Evolutionary conservation across 23 red algal genomes (phyloP).

Genomic region (Cyanidium caldarium): DNA sequence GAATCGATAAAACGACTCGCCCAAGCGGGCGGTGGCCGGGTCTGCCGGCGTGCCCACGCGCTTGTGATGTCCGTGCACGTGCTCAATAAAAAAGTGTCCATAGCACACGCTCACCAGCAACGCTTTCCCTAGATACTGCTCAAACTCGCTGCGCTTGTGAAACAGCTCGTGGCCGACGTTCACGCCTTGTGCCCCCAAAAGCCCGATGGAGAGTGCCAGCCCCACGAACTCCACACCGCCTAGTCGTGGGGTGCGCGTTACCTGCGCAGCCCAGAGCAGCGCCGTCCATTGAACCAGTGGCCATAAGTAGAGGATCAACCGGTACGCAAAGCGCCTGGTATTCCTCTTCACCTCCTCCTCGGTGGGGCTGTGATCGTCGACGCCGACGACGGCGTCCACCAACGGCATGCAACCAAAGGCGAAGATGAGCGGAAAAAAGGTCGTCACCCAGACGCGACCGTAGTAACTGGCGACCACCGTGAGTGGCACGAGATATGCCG

Average conservation of each 20-base stretch:
- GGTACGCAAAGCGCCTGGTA: not conserved
- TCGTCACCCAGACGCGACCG: not conserved
- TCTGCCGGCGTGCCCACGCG: conserved; percentile 45
- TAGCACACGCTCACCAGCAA: conserved; percentile 34
- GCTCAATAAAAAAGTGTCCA: conserved; percentile 68
- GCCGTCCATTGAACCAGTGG: conserved; percentile 19
- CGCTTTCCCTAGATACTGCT: conserved; percentile 15
- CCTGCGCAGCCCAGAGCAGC: conserved; percentile 18
- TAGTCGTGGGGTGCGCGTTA: not conserved
- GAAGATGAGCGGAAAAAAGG: not conserved
- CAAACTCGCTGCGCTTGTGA: conserved; percentile 20
- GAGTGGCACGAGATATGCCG: conserved; percentile 5
- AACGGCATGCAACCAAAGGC: not conserved
- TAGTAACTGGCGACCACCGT: not conserved
- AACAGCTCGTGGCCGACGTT: conserved; percentile 68
- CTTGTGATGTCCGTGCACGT: conserved; percentile 67
- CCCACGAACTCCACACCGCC: conserved; percentile 12
- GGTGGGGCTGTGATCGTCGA: not conserved
- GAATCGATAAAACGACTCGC: conserved; percentile 65
- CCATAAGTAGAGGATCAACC: conserved; percentile 35
- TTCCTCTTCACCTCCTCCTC: not conserved
- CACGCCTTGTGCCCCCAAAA: conserved; percentile 48
- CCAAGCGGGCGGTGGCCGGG: conserved; percentile 47
- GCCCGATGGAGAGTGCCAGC: conserved; percentile 28
- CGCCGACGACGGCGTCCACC: not conserved